Percentiles rank a stretch among this genome's conserved stretches.
These are phyloP conservation scores for Lobosporangium transversale DNA, from an alignment of 192 early-diverging fungal species.

Conservation along the genomic window DNA sequence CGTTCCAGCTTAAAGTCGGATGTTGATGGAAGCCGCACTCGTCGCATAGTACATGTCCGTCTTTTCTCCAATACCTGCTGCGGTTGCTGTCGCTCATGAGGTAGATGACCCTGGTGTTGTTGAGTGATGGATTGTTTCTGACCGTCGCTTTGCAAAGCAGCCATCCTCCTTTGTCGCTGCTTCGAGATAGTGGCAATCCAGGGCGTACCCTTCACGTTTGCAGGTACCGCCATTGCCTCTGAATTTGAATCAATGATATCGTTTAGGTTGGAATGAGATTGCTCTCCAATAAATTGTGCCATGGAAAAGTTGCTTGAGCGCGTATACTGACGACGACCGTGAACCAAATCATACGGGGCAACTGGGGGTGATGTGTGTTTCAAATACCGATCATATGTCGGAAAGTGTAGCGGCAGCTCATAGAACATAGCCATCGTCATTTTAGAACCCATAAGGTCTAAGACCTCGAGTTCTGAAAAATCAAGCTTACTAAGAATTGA, in stretches of 20 bases:
- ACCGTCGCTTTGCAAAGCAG: too few relatives aligned
- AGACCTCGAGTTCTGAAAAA: slow-evolving; percentile 9
- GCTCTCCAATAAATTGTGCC: too few relatives aligned
- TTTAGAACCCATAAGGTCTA: slow-evolving; percentile 9
- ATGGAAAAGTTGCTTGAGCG: too few relatives aligned
- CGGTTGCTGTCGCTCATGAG: neutral
- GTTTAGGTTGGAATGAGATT: too few relatives aligned
- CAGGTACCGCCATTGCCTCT: too few relatives aligned
- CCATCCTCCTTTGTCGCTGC: too few relatives aligned
- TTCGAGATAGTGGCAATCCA: too few relatives aligned
- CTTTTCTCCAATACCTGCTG: neutral
- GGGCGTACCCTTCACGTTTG: too few relatives aligned
- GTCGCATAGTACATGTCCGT: neutral
- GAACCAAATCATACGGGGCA: too few relatives aligned
- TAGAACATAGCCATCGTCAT: slow-evolving; percentile 10
- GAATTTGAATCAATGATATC: too few relatives aligned
- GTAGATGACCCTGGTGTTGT: too few relatives aligned
- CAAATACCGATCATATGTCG: neutral
- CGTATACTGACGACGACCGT: too few relatives aligned
- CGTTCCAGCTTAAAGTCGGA: slow-evolving; percentile 1
- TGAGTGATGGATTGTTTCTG: neutral
- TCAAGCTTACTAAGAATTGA: slow-evolving; percentile 6
- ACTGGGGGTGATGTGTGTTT: neutral
- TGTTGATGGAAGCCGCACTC: slow-evolving; percentile 2
- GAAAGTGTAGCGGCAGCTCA: slow-evolving; percentile 1